These are phyloP conservation scores for Metarhizium guizhouense DNA, from an alignment of 2,329 filamentous ascomycete species.

Conservation along the genomic window DNA sequence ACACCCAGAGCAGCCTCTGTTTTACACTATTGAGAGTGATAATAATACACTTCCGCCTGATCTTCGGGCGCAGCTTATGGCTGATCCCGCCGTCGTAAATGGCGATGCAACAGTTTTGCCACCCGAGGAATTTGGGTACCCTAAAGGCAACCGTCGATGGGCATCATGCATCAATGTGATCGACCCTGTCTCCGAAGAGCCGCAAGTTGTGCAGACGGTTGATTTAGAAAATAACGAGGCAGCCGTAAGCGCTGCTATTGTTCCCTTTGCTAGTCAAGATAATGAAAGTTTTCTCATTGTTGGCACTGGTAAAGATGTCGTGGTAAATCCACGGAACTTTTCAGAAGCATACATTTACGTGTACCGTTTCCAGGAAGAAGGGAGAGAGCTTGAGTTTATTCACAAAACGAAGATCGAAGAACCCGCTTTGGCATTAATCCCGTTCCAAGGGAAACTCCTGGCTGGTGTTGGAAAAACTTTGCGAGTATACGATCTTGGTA, in stretches of 20 bases:
- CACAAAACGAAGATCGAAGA: conserved; percentile 92
- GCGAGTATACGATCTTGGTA: conserved; percentile 84
- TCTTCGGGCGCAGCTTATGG: conserved; percentile 65
- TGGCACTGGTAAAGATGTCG: conserved; percentile 86
- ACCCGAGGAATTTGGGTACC: conserved; percentile 81
- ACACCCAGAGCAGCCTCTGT: conserved; percentile 79
- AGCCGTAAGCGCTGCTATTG: conserved; percentile 75
- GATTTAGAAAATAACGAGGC: conserved; percentile 87
- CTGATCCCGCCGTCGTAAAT: conserved; percentile 61
- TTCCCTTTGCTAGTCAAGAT: conserved; percentile 81
- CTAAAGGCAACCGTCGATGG: conserved; percentile 78
- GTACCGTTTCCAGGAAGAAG: conserved; percentile 80
- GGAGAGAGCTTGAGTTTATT: conserved; percentile 84
- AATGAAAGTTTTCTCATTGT: conserved; percentile 88
- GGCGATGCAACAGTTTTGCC: conserved; percentile 64
- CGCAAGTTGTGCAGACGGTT: conserved; percentile 61
- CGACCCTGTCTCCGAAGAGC: conserved; percentile 69
- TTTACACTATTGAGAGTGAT: conserved; percentile 91
- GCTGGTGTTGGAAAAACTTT: conserved; percentile 79
- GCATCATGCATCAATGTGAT: conserved; percentile 91
- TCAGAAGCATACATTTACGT: conserved; percentile 82
- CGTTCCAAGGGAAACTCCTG: conserved; percentile 83
- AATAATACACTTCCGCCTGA: conserved; percentile 80
- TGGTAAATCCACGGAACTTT: conserved; percentile 66
- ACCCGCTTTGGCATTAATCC: conserved; percentile 80